Evolutionary conservation across 1,284 basidiomycete species (phyloP), one percentile per base, ranked within the genome.

Genomic region (Puccinia coronata): DNA sequence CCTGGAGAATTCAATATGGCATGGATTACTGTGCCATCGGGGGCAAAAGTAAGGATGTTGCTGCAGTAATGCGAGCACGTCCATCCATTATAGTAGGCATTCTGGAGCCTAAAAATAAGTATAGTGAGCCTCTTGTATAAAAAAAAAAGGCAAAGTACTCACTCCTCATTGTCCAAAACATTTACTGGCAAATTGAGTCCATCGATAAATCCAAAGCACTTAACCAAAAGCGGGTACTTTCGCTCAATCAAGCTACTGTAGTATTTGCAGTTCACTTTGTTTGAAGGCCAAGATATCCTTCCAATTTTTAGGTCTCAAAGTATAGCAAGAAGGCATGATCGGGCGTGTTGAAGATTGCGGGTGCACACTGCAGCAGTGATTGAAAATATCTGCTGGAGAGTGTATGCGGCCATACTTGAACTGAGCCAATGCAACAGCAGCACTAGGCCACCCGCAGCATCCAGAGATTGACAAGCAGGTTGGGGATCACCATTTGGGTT

Each of bases 1-100:
- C 49, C 49, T 16, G 49, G 49, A 20, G 88, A 87, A 51, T 51
- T 11, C 4, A 51, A 20, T 9, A 11, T 51, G 12, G 43, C 43
- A 47, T 47, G 43, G 43, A 47, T 47, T 6, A 47, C 43, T 8
- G 49, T 51, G 8, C 49, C 49, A 20, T 51, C 49, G 49, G 49
- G 49, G 12, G 49, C 49, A 51, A 51, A 51, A 12, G 49, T 51
- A 4, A 51, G 49, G 49, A 51, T 51, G 20, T 51, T 12, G 49
- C 49, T 51, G 49, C 49, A 51, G 20, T 51, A n/a, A n/a, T 51
- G 49, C 18, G 49, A 51, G 8, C 49, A 51, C 20, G 18, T 51
- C 20, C 49, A 51, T 20, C 49, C 18, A 23, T 53, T 53, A 8
- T 53, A 53, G 51, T 53, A 53, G 8, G 20, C 51, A n/a, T 53